Evolutionary conservation across 2,329 filamentous ascomycete genomes (phyloP).

Genomic region (Atkinsonella hypoxylon): DNA sequence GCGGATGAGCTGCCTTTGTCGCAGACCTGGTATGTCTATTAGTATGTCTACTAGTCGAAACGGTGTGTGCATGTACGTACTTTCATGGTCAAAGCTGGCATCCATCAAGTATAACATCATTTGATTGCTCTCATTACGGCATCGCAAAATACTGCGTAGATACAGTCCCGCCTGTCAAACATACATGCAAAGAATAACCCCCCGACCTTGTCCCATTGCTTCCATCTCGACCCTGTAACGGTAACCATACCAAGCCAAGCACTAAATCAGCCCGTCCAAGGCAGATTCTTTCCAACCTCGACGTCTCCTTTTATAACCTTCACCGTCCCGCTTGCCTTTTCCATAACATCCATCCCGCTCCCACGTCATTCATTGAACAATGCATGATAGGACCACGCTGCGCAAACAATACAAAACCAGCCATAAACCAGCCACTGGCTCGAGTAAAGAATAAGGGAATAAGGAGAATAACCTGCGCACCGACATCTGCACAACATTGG

Average conservation of each 20-base stretch:
- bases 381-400: neutral
- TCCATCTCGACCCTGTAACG: neutral
- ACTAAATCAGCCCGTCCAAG: neutral
- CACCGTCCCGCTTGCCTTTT: too few relatives aligned
- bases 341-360: neutral
- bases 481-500: neutral
- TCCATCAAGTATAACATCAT: neutral
- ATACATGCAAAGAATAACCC: constrained; percentile 8
- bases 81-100: too few relatives aligned
- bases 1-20: constrained; percentile 59
- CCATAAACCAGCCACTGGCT: neutral
- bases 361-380: neutral
- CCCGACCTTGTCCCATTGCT: neutral
- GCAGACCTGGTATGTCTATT: constrained; percentile 56
- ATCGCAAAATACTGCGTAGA: constrained; percentile 13
- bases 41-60: too few relatives aligned
- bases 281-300: neutral
- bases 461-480: neutral
- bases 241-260: neutral
- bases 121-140: constrained; percentile 19
- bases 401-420: neutral
- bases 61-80: too few relatives aligned
- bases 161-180: constrained; percentile 14
- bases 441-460: neutral
- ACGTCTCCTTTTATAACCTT: neutral